These are phyloP conservation scores for Naganishia kalamii DNA, from an alignment of 768 basidiomycete genomes.

Conservation along the genomic window DNA sequence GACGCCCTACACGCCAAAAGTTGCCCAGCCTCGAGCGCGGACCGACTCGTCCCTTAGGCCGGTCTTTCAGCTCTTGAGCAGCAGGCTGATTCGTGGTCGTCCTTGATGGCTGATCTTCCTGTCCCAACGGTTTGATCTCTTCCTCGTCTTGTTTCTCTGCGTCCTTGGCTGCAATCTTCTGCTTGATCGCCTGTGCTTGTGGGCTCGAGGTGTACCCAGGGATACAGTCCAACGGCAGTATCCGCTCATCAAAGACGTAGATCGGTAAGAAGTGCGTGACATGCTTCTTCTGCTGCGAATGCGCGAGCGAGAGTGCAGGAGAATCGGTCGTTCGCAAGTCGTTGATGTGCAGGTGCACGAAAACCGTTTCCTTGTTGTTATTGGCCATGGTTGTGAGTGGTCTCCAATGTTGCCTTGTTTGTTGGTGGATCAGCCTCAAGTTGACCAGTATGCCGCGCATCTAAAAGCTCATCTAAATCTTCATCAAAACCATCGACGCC, in stretches of 20 bases:
- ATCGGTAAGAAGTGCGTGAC: constrained; percentile 49
- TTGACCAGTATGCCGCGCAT: too few species aligned
- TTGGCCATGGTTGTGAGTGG: neutral
- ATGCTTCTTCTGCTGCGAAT: constrained; percentile 31
- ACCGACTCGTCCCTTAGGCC: neutral
- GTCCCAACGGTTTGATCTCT: constrained; percentile 19
- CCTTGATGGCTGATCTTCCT: neutral
- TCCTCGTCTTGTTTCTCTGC: constrained; percentile 29
- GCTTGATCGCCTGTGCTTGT: neutral
- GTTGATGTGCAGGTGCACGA: constrained; percentile 41
- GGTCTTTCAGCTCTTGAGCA: neutral
- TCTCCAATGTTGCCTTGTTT: neutral
- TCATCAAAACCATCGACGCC: too few species aligned
- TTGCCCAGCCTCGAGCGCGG: constrained; percentile 30
- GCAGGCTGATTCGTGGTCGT: constrained; percentile 12
- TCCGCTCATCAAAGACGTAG: constrained; percentile 49
- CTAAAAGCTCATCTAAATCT: too few species aligned
- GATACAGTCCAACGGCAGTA: constrained; percentile 46
- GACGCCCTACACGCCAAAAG: constrained; percentile 34
- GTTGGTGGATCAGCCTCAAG: neutral
- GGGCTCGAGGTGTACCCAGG: constrained; percentile 28
- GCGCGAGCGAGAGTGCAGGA: constrained; percentile 34
- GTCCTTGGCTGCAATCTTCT: constrained; percentile 32
- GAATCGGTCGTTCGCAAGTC: constrained; percentile 40
- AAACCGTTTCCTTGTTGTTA: constrained; percentile 1